Percentiles rank a stretch among this genome's conserved stretches.
These are phyloP conservation scores for Colletotrichum salicis DNA, from an alignment of 2,329 filamentous ascomycete genomes.

Conservation along the genomic window DNA sequence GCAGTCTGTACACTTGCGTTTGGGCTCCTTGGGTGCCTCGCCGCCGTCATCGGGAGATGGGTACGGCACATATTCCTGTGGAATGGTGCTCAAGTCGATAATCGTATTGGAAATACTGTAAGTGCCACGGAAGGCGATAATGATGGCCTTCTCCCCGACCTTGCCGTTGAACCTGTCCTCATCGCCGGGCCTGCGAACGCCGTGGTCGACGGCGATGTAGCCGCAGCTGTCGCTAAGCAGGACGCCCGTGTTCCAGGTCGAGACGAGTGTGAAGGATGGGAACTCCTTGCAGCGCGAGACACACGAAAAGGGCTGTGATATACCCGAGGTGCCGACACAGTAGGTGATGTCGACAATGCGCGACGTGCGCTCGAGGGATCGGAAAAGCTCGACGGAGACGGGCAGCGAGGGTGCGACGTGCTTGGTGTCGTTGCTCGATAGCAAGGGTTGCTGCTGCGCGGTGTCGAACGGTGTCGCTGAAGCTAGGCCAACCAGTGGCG, in stretches of 20 bases:
- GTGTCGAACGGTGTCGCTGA: constrained; percentile 3
- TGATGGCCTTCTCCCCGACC: constrained; percentile 60
- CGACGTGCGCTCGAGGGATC: constrained; percentile 86
- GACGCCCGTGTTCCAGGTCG: constrained; percentile 90
- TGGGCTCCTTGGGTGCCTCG: constrained; percentile 47
- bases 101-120: constrained; percentile 95
- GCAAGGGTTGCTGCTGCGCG: constrained; percentile 4
- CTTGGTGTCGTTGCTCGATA: constrained; percentile 9
- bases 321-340: constrained; percentile 87
- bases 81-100: constrained; percentile 86
- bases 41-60: constrained; percentile 64
- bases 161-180: constrained; percentile 40
- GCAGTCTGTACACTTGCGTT: constrained; percentile 80
- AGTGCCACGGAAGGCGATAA: constrained; percentile 92
- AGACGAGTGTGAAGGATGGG: constrained; percentile 79
- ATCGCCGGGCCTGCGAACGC: constrained; percentile 39
- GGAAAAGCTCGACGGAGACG: constrained; percentile 75
- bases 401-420: constrained; percentile 10
- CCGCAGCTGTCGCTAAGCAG: constrained; percentile 91
- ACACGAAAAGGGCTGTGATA: constrained; percentile 85
- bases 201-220: constrained; percentile 89
- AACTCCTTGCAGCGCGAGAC: constrained; percentile 88
- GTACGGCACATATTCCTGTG: constrained; percentile 92
- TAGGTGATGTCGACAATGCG: constrained; percentile 94
- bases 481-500: constrained; percentile 12